Conservation (phyloP, 495 filamentous ascomycete genomes). For the Hypoxylon crocopeplum region DNA sequence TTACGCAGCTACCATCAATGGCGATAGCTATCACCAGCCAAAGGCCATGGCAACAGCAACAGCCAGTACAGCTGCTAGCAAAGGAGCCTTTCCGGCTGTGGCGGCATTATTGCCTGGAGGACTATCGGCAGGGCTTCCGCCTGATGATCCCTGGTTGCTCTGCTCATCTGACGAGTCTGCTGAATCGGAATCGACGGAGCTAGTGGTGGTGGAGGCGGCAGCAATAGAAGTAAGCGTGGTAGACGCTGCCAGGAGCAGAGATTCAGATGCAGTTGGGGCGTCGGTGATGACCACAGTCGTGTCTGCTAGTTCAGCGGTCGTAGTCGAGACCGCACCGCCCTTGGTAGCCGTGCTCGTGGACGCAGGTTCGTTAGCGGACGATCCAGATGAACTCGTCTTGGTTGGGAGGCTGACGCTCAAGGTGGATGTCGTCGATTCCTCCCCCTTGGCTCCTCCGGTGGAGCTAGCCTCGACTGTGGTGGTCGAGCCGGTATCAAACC, state of each 20-base stretch:
- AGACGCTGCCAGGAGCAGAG: slow-evolving; percentile 24
- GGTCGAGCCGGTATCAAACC: slow-evolving; percentile 23
- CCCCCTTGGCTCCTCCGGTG: slow-evolving; percentile 2
- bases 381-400: slow-evolving; percentile 13
- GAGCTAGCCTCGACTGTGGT: slow-evolving; percentile 14
- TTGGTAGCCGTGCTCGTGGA: slow-evolving; percentile 8
- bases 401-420: slow-evolving; percentile 13
- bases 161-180: slow-evolving; percentile 6
- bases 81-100: slow-evolving; percentile 23
- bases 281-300: slow-evolving; percentile 18
- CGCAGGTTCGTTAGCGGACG: neutral
- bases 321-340: neutral
- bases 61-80: slow-evolving; percentile 36
- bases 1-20: neutral
- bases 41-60: slow-evolving; percentile 33
- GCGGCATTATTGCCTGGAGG: slow-evolving; percentile 7
- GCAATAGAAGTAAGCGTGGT: slow-evolving; percentile 14
- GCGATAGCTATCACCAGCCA: slow-evolving; percentile 24
- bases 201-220: neutral
- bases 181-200: slow-evolving; percentile 5
- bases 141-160: slow-evolving; percentile 1
- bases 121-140: slow-evolving; percentile 15
- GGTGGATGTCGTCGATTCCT: neutral
- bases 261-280: slow-evolving; percentile 7
- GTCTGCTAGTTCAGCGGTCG: slow-evolving; percentile 13